These are phyloP conservation scores for Drosera capensis DNA, from an alignment of 148 eudicot genomes.

Conservation along the genomic window DNA sequence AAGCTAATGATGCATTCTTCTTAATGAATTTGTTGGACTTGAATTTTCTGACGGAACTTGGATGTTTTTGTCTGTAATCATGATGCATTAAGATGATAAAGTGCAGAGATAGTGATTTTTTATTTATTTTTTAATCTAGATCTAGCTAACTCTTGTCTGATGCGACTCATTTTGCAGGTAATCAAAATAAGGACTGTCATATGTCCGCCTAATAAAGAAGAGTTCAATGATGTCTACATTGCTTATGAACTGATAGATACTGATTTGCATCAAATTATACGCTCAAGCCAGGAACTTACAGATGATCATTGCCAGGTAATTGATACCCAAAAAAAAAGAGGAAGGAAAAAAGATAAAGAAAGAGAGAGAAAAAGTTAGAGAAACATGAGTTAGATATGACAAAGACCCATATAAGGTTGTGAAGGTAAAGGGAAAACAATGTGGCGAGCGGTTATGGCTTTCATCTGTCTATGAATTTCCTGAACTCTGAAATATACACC, in stretches of 20 bases:
- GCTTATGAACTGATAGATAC: conserved; percentile 67
- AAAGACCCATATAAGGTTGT: no score
- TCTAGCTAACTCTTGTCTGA: background rate
- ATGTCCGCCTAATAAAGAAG: conserved; percentile 27
- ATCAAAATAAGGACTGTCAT: conserved; percentile 29
- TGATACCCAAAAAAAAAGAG: background rate
- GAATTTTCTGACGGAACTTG: no score
- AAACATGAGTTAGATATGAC: no score
- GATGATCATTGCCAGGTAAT: conserved; percentile 89
- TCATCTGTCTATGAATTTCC: no score
- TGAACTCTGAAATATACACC: no score
- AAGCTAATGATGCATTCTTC: no score
- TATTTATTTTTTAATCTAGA: background rate
- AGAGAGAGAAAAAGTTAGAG: background rate
- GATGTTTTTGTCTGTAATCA: no score
- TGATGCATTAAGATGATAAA: no score
- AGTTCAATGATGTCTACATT: conserved; percentile 36
- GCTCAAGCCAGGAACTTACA: conserved; percentile 70
- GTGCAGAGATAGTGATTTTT: background rate
- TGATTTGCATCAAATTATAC: conserved; percentile 82
- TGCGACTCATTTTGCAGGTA: conserved; percentile 17
- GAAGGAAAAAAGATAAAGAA: background rate
- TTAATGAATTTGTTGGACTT: no score
- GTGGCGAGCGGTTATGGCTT: no score
- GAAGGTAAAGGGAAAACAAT: no score